Conservation (phyloP, 306 rosid genomes). For the Begonia loranthoides region DNA sequence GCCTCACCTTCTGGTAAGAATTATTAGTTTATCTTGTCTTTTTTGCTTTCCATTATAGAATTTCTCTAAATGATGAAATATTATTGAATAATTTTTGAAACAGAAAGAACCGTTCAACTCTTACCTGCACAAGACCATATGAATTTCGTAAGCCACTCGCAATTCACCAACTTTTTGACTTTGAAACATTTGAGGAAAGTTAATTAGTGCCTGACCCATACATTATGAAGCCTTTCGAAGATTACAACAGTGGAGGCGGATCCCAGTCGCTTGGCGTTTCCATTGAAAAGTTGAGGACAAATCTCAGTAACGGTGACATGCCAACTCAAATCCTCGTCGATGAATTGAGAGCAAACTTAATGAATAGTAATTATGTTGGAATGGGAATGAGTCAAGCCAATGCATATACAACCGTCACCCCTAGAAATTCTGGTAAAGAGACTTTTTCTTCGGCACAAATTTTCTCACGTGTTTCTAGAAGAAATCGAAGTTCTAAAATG, state of each 20-base stretch:
- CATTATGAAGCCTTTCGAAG: conserved; percentile 43
- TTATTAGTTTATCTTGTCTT: neutral
- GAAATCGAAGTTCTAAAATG: neutral
- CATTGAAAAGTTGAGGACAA: conserved; percentile 22
- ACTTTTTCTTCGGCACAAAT: too few species aligned
- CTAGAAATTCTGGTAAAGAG: conserved; percentile 38
- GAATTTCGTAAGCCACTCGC: conserved; percentile 26
- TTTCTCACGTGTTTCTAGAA: too few species aligned
- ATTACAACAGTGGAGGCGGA: conserved; percentile 29
- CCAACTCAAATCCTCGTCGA: conserved; percentile 19
- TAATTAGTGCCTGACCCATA: conserved; percentile 10
- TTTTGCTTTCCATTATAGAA: too few species aligned
- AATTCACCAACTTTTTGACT: neutral
- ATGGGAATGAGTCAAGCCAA: conserved; percentile 22
- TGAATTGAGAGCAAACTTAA: conserved; percentile 23
- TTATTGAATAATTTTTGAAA: conserved; percentile 9
- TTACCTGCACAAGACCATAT: conserved; percentile 40
- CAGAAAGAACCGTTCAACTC: conserved; percentile 35
- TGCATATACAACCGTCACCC: conserved; percentile 25
- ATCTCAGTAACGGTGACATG: conserved; percentile 11
- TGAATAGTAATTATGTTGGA: conserved; percentile 12
- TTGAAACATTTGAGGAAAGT: neutral
- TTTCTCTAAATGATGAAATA: conserved; percentile 4
- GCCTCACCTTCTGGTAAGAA: conserved; percentile 58
- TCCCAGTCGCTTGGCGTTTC: conserved; percentile 19